These are phyloP conservation scores for Musa beccarii DNA, from an alignment of 176 grass and related monocot genomes.

Conservation along the genomic window DNA sequence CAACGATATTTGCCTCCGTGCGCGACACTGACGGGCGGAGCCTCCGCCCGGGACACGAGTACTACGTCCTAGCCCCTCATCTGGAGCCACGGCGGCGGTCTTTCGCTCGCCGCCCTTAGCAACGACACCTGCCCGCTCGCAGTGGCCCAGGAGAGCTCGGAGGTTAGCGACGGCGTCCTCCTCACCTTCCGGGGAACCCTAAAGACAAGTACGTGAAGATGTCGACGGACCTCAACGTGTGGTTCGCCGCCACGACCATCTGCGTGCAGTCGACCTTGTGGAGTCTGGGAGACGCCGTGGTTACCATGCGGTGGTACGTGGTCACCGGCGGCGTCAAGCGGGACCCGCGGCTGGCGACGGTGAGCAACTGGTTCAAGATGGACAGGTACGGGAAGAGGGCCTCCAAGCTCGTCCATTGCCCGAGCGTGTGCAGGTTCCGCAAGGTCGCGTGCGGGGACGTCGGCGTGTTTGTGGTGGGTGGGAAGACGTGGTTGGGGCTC, in stretches of 20 bases:
- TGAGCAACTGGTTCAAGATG: constrained; percentile 20
- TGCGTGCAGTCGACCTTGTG: constrained; percentile 16
- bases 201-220: not conserved
- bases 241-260: constrained; percentile 1
- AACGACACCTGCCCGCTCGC: not conserved
- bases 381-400: constrained; percentile 3
- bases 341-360: not conserved
- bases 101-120: not conserved
- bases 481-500: constrained; percentile 3
- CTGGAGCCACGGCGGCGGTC: constrained; percentile 2
- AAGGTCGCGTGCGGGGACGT: constrained; percentile 13
- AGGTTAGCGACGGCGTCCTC: not conserved
- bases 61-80: constrained; percentile 3
- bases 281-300: constrained; percentile 1
- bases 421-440: constrained; percentile 6
- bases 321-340: not conserved
- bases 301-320: not conserved
- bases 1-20: not conserved
- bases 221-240: constrained; percentile 18
- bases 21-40: constrained; percentile 7
- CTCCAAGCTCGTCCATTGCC: constrained; percentile 14
- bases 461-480: constrained; percentile 6
- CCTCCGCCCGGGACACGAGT: constrained; percentile 1
- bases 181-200: not conserved
- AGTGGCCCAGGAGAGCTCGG: not conserved